Base-by-base conservation (phyloP, 306 rosid species). In the Vigna hirtella region DNA sequence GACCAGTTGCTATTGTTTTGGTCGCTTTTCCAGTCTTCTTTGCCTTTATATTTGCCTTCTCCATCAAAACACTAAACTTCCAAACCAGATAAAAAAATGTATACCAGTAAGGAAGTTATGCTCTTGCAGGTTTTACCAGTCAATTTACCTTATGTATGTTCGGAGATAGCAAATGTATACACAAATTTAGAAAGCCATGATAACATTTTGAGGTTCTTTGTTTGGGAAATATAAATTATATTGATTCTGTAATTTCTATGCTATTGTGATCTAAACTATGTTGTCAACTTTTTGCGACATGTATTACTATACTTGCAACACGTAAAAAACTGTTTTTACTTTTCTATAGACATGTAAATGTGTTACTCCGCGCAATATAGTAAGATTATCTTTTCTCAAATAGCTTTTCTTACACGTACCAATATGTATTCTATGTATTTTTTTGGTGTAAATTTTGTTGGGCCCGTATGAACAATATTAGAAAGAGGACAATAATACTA, bases 1-100 rank as follows among this genome's bases (percentile, higher is more conserved):
- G 97, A 13, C 91, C 93, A 42, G 85, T 96, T 83, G 94, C 97
- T 55, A 93, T 32, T 50, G 93, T 96, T 85, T 85, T 96, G 75
- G 87, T 93, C 9, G 85, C 84, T 49, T 96, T 96, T 82, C 8
- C 93, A 18, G 61, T 65, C 70, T 93, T 96, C 88, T 96, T 93
- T 51, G 99, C 98, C 68, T 90, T 91, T 80, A 16, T 90, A 81
- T 96, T 82, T 87, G 98, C 93, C 77, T 80, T 75, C 52, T 72
- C 93, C 91, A 88, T 93, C 70, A 93, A 83, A 81, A 70, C 83
- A 3, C 77, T 96, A 4, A 96, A 96, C 87, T 96, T 96, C 87
- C 99, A 96, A 74, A 76, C 76, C 5, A 93, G 98, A 82, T 96
- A 85, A 70, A 62, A 70, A 62, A 52, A 10, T 2, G 58, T 0